Percentiles rank a stretch among this genome's conserved stretches.
Conservation (phyloP, 139 green algal species). For the Dunaliella sp. region DNA sequence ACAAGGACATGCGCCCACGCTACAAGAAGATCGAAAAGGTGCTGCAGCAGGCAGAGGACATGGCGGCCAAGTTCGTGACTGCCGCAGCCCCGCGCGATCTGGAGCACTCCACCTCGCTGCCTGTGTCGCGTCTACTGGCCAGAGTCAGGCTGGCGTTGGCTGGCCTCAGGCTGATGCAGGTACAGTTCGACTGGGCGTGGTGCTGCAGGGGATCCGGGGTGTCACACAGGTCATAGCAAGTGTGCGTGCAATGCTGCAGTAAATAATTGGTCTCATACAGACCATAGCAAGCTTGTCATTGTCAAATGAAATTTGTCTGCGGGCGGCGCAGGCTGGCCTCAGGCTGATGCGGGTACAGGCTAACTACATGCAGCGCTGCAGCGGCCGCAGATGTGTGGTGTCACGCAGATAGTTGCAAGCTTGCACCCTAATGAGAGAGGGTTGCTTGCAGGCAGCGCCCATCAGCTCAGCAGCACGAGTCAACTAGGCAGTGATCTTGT, state of each 20-base stretch:
- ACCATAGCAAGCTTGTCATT: too few relatives aligned
- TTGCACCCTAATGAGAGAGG: too few relatives aligned
- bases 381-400: neutral
- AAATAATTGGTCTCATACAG: neutral
- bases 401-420: neutral
- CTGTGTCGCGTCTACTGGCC: constrained; percentile 33
- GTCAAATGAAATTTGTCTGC: too few relatives aligned
- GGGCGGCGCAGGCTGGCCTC: constrained; percentile 29
- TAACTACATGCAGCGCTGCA: neutral
- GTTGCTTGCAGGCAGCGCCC: too few relatives aligned
- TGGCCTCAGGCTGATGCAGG: constrained; percentile 31
- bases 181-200: neutral
- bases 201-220: too few relatives aligned
- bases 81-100: constrained; percentile 31
- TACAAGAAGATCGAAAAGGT: constrained; percentile 44
- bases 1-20: constrained; percentile 35
- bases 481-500: too few relatives aligned
- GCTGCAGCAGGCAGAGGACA: constrained; percentile 30
- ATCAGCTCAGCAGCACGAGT: too few relatives aligned
- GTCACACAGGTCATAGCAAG: neutral
- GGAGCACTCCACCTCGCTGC: constrained; percentile 17
- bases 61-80: constrained; percentile 35
- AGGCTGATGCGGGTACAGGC: constrained; percentile 20
- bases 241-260: neutral
- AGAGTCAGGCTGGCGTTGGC: constrained; percentile 29